Percentiles rank a stretch among this genome's conserved stretches.
These are phyloP conservation scores for Hyphodiscus hymeniophilus DNA, from an alignment of 495 filamentous ascomycete species.

Conservation along the genomic window DNA sequence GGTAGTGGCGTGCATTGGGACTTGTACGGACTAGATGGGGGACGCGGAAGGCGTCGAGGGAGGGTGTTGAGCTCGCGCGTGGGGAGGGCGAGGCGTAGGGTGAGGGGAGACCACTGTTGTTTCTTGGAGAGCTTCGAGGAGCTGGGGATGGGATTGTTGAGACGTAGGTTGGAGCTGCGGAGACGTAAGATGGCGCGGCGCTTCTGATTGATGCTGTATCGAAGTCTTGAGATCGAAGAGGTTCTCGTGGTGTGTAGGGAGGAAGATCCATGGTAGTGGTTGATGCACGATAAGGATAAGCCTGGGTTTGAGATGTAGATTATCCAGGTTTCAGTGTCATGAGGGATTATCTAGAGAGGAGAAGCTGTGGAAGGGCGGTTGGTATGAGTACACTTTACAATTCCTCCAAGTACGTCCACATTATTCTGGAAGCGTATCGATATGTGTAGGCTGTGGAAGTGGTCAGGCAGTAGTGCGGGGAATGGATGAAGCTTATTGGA, in stretches of 20 bases:
- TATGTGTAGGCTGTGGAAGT: too few species aligned
- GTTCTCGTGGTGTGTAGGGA: conserved; percentile 15
- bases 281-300: not conserved
- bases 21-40: conserved; percentile 35
- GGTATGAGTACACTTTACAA: too few species aligned
- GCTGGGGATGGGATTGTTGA: not conserved
- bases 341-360: too few species aligned
- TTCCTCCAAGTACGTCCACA: too few species aligned
- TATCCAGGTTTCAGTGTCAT: too few species aligned
- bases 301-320: not conserved
- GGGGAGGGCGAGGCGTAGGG: conserved; percentile 30
- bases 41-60: conserved; percentile 23
- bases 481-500: too few species aligned
- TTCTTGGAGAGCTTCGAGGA: too few species aligned
- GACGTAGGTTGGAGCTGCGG: conserved; percentile 22
- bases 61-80: conserved; percentile 16
- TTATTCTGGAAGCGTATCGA: too few species aligned
- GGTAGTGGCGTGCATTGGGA: conserved; percentile 40
- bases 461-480: too few species aligned
- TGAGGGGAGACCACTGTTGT: not conserved
- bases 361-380: too few species aligned
- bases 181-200: conserved; percentile 41
- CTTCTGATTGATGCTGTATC: conserved; percentile 45
- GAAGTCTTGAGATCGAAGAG: conserved; percentile 35
- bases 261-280: conserved; percentile 8